Conservation (phyloP, 164 flowering plant genomes). For the Nymphaea colorata region DNA sequence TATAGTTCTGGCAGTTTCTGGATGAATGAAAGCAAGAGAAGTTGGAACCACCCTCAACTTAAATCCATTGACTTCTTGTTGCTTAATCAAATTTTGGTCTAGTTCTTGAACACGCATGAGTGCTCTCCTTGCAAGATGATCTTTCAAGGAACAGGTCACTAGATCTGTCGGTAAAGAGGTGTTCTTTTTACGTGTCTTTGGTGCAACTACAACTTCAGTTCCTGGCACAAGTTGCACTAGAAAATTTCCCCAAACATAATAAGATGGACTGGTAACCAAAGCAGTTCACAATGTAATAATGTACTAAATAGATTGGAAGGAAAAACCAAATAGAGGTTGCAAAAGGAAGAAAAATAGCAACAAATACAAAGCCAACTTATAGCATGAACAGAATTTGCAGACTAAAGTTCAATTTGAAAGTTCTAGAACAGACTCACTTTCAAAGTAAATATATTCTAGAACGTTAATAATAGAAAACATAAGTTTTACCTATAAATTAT, state of each 20-base stretch:
- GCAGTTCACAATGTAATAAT: too few relatives aligned
- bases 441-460: too few relatives aligned
- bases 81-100: slow-evolving; percentile 27
- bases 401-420: too few relatives aligned
- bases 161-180: slow-evolving; percentile 12
- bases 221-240: slow-evolving; percentile 91
- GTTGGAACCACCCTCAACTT: slow-evolving; percentile 57
- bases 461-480: too few relatives aligned
- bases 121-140: slow-evolving; percentile 25
- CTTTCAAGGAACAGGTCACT: slow-evolving; percentile 12
- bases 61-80: slow-evolving; percentile 30
- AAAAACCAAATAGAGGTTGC: too few relatives aligned
- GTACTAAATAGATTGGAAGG: too few relatives aligned
- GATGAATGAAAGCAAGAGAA: slow-evolving; percentile 66
- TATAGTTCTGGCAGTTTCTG: slow-evolving; percentile 62
- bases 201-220: slow-evolving; percentile 93
- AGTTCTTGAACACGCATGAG: slow-evolving; percentile 72
- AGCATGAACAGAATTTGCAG: too few relatives aligned
- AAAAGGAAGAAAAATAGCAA: too few relatives aligned
- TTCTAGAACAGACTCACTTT: too few relatives aligned
- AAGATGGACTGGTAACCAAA: too few relatives aligned
- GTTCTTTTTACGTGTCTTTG: slow-evolving; percentile 59
- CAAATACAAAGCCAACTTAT: too few relatives aligned
- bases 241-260: slow-evolving; percentile 5
- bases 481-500: too few relatives aligned